Evolutionary conservation across 2,329 filamentous ascomycete species (phyloP), one percentile per base, ranked within the genome.

Genomic region (Septoria petroselini): DNA sequence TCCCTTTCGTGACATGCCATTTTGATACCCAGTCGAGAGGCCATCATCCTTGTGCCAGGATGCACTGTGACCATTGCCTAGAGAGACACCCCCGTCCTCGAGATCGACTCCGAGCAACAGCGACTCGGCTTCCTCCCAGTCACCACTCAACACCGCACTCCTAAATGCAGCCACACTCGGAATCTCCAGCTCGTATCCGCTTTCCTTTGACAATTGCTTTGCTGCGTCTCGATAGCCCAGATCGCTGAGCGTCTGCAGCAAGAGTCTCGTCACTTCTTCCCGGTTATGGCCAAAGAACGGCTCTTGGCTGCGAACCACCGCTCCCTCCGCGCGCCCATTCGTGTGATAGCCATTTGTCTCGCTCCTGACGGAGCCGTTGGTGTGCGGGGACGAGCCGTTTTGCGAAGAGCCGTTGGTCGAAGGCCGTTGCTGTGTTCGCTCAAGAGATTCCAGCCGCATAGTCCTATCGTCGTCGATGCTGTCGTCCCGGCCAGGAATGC

Each of bases 241-340:
- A 67, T 96, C 91, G 18, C 83, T 81, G 57, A 98, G 73, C 29
- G 90, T 87, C 70, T 98, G 93, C 63, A 98, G 93, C 62, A 98
- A 71, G 57, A 97, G 86, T 46, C 93, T 79, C 4, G 91, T 95
- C 37, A 97, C 85, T 72, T 98, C 91, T 74, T 95, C 90, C 66
- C 89, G 82, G 65, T 93, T 82, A 66, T 97, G 91, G 14, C 90
- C 91, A 64, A 83, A 85, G 68, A 94, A 97, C 27, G 74, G 73
- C 21, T 68, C 62, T 15, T 64, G 50, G 33, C 59, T 62, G 18
- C 63, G 63, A 34, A 40, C 41, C 49, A 53, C 50, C 47, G 57
- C 48, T 9, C 44, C 53, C 15, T 52, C 54, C 15, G 34, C 37
- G 38, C 62, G 55, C 12, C 72, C 71, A 55, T 75, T 75, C 2